Percentiles rank a stretch among this genome's conserved stretches.
phyloP scores from a whole-genome alignment of 2,329 filamentous ascomycete species.

The Chaetomiaceae sp. region DNA sequence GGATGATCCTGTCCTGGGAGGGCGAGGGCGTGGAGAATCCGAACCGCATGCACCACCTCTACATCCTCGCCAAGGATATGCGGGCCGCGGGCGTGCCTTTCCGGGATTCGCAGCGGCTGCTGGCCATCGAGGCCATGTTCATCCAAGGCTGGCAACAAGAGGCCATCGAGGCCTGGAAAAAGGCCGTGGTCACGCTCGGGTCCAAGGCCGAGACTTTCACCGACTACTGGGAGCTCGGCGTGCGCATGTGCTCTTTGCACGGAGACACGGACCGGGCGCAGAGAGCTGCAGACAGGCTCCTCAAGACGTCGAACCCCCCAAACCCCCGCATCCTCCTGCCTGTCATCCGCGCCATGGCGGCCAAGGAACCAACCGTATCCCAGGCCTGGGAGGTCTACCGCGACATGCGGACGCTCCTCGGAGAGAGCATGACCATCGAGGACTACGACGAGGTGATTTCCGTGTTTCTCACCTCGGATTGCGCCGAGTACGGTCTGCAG shows the following conservation, averaged over 20 bases:
- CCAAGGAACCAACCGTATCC: constrained; percentile 42
- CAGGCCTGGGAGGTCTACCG: constrained; percentile 66
- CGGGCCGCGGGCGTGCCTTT: constrained; percentile 52
- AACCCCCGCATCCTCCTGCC: constrained; percentile 58
- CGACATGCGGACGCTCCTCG: constrained; percentile 57
- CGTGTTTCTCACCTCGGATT: constrained; percentile 62
- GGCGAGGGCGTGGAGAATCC: constrained; percentile 46
- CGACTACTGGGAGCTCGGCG: constrained; percentile 60
- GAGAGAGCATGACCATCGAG: constrained; percentile 57
- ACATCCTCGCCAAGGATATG: constrained; percentile 62
- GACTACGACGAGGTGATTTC: constrained; percentile 74
- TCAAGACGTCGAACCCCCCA: constrained; percentile 40
- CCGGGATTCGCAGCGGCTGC: constrained; percentile 53
- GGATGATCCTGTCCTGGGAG: constrained; percentile 54
- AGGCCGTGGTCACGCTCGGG: constrained; percentile 50
- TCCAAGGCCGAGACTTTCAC: constrained; percentile 42
- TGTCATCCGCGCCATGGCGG: constrained; percentile 64
- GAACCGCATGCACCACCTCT: constrained; percentile 57
- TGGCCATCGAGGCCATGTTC: constrained; percentile 65
- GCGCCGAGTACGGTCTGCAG: constrained; percentile 62
- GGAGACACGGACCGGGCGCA: constrained; percentile 57
- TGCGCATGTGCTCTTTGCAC: constrained; percentile 56
- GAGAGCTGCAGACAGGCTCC: constrained; percentile 49
- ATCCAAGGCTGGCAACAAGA: constrained; percentile 54
- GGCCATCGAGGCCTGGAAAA: constrained; percentile 61